These are phyloP conservation scores for Raffaelea ambrosiae DNA, from an alignment of 2,329 filamentous ascomycete genomes.

Conservation along the genomic window DNA sequence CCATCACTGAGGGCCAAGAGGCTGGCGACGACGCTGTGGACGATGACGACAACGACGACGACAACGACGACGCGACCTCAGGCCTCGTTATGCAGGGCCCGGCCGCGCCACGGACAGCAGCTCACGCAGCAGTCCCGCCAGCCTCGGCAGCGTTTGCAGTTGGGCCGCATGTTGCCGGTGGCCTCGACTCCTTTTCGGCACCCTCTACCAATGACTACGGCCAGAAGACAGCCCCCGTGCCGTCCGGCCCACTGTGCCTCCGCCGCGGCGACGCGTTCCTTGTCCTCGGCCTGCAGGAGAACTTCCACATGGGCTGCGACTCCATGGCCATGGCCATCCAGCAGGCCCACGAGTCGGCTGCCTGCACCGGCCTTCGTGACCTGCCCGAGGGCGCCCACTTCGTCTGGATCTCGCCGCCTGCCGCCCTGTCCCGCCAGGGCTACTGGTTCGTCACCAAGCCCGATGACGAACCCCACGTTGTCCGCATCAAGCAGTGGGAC, in stretches of 20 bases:
- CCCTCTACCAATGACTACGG: too few relatives aligned
- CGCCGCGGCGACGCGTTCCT: conserved; percentile 42
- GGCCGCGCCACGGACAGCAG: too few relatives aligned
- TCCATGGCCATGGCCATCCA: conserved; percentile 35
- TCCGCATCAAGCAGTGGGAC: conserved; percentile 48
- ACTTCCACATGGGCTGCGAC: conserved; percentile 47
- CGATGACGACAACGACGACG: too few relatives aligned
- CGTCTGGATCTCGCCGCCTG: conserved; percentile 46
- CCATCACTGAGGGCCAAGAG: not conserved
- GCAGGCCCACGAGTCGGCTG: conserved; percentile 14
- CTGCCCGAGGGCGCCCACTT: conserved; percentile 50
- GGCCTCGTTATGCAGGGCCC: too few relatives aligned
- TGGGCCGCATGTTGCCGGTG: too few relatives aligned
- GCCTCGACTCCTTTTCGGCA: too few relatives aligned
- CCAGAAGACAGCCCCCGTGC: too few relatives aligned
- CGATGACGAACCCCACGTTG: conserved; percentile 11
- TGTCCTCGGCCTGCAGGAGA: conserved; percentile 40
- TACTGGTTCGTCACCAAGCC: conserved; percentile 44
- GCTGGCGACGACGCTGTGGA: not conserved
- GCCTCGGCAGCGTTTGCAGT: too few relatives aligned
- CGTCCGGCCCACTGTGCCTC: conserved; percentile 5
- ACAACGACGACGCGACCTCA: too few relatives aligned
- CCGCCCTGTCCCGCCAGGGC: conserved; percentile 41
- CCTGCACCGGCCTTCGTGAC: conserved; percentile 44
- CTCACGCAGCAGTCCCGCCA: too few relatives aligned